These are phyloP conservation scores for Pontederia paniculata DNA, from an alignment of 176 grass and related monocot genomes.

Conservation along the genomic window DNA sequence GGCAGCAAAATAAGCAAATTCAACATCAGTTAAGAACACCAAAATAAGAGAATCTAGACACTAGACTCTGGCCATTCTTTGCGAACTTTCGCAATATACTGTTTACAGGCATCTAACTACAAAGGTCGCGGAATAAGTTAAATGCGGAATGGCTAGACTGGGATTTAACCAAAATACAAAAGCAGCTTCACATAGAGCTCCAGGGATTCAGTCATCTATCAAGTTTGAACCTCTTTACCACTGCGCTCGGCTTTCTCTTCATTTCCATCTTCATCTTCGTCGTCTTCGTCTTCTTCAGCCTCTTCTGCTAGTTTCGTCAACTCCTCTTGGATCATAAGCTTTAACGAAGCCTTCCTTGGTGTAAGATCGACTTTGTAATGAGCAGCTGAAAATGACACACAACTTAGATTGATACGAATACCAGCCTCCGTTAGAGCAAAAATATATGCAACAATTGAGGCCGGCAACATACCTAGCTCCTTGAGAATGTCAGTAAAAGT, in stretches of 20 bases:
- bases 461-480: constrained; percentile 33
- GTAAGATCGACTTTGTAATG: constrained; percentile 35
- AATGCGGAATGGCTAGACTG: no score
- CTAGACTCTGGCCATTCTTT: no score
- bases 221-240: no score
- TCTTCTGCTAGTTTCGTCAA: constrained; percentile 31
- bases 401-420: neutral
- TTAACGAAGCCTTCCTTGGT: constrained; percentile 26
- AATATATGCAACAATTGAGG: constrained; percentile 1
- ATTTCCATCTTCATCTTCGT: constrained; percentile 20
- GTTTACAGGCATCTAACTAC: no score
- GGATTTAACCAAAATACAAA: no score
- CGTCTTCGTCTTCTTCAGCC: constrained; percentile 33
- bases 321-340: constrained; percentile 42
- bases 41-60: no score
- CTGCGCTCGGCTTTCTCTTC: constrained; percentile 5
- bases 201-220: no score
- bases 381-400: constrained; percentile 11
- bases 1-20: no score
- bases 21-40: no score
- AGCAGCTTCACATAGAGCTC: no score
- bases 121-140: no score
- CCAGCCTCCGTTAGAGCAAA: neutral
- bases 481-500: constrained; percentile 44
- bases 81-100: no score